These are phyloP conservation scores for Claviceps arundinis DNA, from an alignment of 2,329 filamentous ascomycete species.

Conservation along the genomic window DNA sequence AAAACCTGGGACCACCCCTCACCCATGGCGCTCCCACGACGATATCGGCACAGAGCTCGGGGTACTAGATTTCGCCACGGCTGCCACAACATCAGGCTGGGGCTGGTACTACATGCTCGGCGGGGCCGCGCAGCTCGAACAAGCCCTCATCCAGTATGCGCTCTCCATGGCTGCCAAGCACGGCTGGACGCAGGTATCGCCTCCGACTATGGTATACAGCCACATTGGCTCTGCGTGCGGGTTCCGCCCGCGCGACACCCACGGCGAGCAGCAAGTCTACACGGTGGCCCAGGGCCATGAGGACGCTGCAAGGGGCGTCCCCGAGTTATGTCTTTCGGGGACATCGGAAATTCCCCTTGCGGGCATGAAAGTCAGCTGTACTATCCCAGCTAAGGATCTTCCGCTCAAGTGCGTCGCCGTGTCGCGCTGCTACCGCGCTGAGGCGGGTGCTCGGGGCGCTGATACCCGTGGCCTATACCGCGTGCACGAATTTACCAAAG, in stretches of 20 bases:
- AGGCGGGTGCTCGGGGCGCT: conserved; percentile 78
- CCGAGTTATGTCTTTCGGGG: conserved; percentile 64
- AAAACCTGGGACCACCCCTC: conserved; percentile 8
- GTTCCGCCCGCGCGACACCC: conserved; percentile 82
- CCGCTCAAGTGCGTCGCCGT: conserved; percentile 72
- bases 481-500: conserved; percentile 97
- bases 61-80: conserved; percentile 78
- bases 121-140: conserved; percentile 85
- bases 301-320: conserved; percentile 48
- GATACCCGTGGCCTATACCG: conserved; percentile 92
- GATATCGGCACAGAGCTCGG: conserved; percentile 77
- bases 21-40: conserved; percentile 60
- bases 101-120: conserved; percentile 96
- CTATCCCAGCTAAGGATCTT: conserved; percentile 50
- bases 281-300: conserved; percentile 47
- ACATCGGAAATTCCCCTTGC: conserved; percentile 94
- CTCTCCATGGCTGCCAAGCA: conserved; percentile 56
- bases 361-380: conserved; percentile 68
- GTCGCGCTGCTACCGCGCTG: conserved; percentile 88
- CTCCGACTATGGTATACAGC: conserved; percentile 81
- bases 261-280: conserved; percentile 90
- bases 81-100: conserved; percentile 78
- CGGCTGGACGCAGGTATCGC: conserved; percentile 70
- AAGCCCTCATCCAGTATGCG: conserved; percentile 81
- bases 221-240: conserved; percentile 86